Base-by-base conservation (phyloP, 257 asterid species). In the Gentiana macrophylla region DNA sequence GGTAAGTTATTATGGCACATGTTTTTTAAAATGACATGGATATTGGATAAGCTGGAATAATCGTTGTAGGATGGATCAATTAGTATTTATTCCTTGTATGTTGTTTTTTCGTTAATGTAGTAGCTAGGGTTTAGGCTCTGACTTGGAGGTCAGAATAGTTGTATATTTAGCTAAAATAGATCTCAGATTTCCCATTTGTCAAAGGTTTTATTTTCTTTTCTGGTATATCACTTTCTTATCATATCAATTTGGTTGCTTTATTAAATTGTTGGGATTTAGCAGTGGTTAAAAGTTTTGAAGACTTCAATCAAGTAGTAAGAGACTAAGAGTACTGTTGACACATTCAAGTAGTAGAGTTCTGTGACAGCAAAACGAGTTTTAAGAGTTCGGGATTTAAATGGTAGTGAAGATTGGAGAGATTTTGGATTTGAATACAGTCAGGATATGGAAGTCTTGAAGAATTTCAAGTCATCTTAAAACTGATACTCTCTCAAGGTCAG, bases 341-440 rank as follows among this genome's bases (percentile, higher is more conserved):
- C 57, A 67, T 47, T 72, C 51, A 63, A 72, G 65, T 72, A 66
- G 55, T 66, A 60, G 76, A 53, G 62, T 76, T 74, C 86, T 68
- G 24, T 24, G 90, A 74, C 75, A 67, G 62, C 84, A 72, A 24
- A 69, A 79, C 87, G 77, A 82, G 87, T 79, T 71, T 62, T 84
- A 81, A 89, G 82, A 86, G 84, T 86, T 75, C 83, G 84, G 80
- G 94, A 76, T 82, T 79, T 81, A 69, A 77, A 75, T 78, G 86
- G 67, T 86, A 80, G 75, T 75, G 96, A 83, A 81, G 96, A 72
- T 80, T 79, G 80, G 87, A 78, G 75, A 88, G 69, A 79, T 70
- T 73, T 41, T 77, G 85, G 79, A 77, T 83, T 76, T 82, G 94
- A 80, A 66, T 84, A 76, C 90, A 79, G 43, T 80, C 24, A 24